Conservation (phyloP, 192 early-diverging fungal species). For the Backusella morwellensis region DNA sequence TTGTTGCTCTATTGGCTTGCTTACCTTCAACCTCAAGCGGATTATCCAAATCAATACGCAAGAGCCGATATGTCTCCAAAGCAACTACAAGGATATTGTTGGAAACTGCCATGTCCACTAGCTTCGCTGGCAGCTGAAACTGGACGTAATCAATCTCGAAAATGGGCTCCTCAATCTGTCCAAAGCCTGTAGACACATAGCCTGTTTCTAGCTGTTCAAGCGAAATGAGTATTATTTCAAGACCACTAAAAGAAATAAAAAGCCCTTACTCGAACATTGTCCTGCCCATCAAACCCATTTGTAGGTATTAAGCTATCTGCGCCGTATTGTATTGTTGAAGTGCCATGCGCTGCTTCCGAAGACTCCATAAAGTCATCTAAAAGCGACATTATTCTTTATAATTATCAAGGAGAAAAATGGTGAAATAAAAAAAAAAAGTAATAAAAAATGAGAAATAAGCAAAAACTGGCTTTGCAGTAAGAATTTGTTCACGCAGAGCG, state of each 20-base stretch:
- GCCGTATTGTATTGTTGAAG: slow-evolving; percentile 17
- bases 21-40: slow-evolving; percentile 74
- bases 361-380: slow-evolving; percentile 47
- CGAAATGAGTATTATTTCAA: neutral
- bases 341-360: slow-evolving; percentile 27
- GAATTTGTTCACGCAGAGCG: too few relatives aligned
- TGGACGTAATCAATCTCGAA: slow-evolving; percentile 90
- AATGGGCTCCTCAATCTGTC: slow-evolving; percentile 50
- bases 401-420: neutral
- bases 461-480: too few relatives aligned
- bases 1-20: neutral
- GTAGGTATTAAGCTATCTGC: neutral
- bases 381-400: slow-evolving; percentile 34
- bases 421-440: neutral
- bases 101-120: slow-evolving; percentile 75
- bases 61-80: slow-evolving; percentile 67
- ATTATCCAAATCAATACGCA: slow-evolving; percentile 90
- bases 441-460: too few relatives aligned
- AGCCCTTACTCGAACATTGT: slow-evolving; percentile 27
- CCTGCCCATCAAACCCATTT: slow-evolving; percentile 23
- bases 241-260: neutral
- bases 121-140: slow-evolving; percentile 76
- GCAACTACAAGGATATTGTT: slow-evolving; percentile 85
- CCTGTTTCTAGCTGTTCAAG: slow-evolving; percentile 23
- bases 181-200: slow-evolving; percentile 53